A percentile compares a stretch with the other conserved stretches of the same genome.
Conservation (phyloP, 2,329 filamentous ascomycete genomes). For the Aspergillus candidus region DNA sequence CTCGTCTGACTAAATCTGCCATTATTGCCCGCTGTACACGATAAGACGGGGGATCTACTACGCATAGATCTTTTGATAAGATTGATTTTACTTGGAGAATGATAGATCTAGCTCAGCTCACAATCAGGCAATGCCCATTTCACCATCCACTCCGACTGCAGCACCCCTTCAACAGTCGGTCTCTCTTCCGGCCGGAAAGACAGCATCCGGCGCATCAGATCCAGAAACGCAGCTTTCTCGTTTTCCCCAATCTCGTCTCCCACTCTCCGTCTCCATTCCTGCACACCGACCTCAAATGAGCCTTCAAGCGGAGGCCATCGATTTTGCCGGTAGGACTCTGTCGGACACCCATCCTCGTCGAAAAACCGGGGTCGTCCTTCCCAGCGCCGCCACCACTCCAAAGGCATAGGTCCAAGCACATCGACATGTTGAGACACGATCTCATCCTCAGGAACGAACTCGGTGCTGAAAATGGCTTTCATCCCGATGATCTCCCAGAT, state of each 20-base stretch:
- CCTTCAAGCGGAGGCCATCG: constrained; percentile 5
- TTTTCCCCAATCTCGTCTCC: constrained; percentile 14
- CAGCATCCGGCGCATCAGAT: constrained; percentile 30
- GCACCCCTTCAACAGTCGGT: constrained; percentile 23
- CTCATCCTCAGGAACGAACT: constrained; percentile 13
- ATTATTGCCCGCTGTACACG: too few species aligned
- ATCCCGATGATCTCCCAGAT: constrained; percentile 27
- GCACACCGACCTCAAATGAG: constrained; percentile 10
- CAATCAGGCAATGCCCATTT: constrained; percentile 27
- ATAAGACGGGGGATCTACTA: too few species aligned
- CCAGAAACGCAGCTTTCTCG: constrained; percentile 20
- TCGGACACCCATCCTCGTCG: constrained; percentile 11
- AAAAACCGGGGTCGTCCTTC: constrained; percentile 11
- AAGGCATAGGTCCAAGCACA: constrained; percentile 16
- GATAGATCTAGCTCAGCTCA: neutral
- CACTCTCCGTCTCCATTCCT: constrained; percentile 9
- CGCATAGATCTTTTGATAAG: too few species aligned
- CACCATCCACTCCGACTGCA: constrained; percentile 31
- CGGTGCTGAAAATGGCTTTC: constrained; percentile 17
- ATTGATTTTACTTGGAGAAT: too few species aligned
- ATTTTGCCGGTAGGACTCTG: constrained; percentile 3
- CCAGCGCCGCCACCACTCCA: constrained; percentile 15
- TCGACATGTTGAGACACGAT: constrained; percentile 18
- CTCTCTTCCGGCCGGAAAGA: constrained; percentile 24
- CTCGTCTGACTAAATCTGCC: too few species aligned